phyloP scores from a whole-genome alignment of 2,329 filamentous ascomycete species.

The Periconia sp. region DNA sequence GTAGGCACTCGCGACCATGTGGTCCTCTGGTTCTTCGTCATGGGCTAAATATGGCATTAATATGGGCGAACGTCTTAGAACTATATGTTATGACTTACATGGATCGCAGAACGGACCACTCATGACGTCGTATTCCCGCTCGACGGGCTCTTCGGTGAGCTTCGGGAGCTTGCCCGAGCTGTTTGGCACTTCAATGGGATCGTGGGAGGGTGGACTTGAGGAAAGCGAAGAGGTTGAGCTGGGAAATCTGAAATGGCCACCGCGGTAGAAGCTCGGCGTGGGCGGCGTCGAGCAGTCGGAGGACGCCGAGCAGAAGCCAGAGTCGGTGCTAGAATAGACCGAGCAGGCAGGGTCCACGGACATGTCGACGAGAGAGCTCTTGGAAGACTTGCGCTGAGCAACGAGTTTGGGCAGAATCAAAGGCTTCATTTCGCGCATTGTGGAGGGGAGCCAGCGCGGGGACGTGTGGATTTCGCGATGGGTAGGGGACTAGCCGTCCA shows the following conservation, averaged over 20 bases:
- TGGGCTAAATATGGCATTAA: conserved; percentile 58
- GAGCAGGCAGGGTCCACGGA: conserved; percentile 37
- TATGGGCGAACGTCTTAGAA: conserved; percentile 14
- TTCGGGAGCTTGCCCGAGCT: conserved; percentile 74
- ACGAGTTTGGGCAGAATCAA: conserved; percentile 47
- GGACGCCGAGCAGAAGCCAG: conserved; percentile 60
- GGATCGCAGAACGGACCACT: conserved; percentile 63
- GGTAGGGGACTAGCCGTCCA: conserved; percentile 36
- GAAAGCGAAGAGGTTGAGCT: conserved; percentile 83
- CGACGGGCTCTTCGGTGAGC: conserved; percentile 81
- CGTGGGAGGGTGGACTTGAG: conserved; percentile 57
- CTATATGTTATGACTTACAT: conserved; percentile 63
- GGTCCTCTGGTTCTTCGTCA: conserved; percentile 57
- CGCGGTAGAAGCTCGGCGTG: conserved; percentile 73
- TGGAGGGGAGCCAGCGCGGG: conserved; percentile 22
- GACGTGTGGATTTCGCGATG: conserved; percentile 37
- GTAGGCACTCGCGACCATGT: conserved; percentile 62
- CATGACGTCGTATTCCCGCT: conserved; percentile 67
- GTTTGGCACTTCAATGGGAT: conserved; percentile 63
- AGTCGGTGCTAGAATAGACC: conserved; percentile 42
- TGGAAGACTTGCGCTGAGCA: conserved; percentile 44
- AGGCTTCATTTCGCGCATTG: conserved; percentile 49
- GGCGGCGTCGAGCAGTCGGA: conserved; percentile 74
- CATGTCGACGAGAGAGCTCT: conserved; percentile 42
- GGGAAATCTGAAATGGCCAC: conserved; percentile 68